These are phyloP conservation scores for Groenewaldozyma sp. DNA, from an alignment of 1,139 yeast species.

Conservation along the genomic window DNA sequence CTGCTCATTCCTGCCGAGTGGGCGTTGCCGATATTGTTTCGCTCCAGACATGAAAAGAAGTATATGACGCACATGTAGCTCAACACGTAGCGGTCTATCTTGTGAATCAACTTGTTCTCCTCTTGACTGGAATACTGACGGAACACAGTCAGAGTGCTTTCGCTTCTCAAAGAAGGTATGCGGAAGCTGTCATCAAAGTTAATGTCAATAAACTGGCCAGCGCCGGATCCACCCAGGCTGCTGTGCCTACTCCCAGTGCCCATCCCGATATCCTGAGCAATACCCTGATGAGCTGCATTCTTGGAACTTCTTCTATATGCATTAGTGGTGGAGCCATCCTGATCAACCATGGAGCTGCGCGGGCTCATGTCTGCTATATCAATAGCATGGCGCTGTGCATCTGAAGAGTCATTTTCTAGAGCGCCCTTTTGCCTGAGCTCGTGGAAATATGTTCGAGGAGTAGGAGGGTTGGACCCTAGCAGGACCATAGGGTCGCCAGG, in stretches of 20 bases:
- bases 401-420: background rate
- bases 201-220: background rate
- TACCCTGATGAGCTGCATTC: background rate
- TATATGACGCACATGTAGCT: slow-evolving; percentile 20
- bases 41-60: slow-evolving; percentile 29
- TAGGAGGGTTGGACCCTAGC: background rate
- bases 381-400: background rate
- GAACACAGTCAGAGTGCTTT: too few species aligned
- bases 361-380: background rate
- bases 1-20: slow-evolving; percentile 44
- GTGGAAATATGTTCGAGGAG: background rate
- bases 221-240: background rate
- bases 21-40: slow-evolving; percentile 42
- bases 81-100: slow-evolving; percentile 19
- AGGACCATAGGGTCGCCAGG: slow-evolving; percentile 1
- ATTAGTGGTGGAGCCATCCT: background rate
- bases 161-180: slow-evolving; percentile 1
- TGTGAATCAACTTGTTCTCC: slow-evolving; percentile 13
- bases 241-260: background rate
- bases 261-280: too few species aligned
- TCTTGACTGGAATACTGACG: slow-evolving; percentile 6
- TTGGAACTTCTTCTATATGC: background rate
- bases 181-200: background rate
- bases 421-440: background rate
- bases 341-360: background rate